These are phyloP conservation scores for Talaromyces borbonicus DNA, from an alignment of 495 filamentous ascomycete genomes.

Conservation along the genomic window DNA sequence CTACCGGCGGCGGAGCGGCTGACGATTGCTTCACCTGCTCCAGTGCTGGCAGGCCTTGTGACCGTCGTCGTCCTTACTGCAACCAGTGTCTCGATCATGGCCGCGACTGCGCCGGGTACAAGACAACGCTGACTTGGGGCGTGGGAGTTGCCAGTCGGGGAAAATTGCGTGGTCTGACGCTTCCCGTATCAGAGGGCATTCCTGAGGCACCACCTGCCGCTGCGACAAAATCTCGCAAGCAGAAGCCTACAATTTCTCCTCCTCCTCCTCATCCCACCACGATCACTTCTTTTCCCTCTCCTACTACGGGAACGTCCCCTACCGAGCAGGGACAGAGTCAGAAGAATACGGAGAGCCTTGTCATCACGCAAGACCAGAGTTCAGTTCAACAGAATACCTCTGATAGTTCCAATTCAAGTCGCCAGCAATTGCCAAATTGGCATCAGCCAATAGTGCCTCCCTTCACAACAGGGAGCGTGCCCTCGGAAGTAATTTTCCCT, in stretches of 20 bases:
- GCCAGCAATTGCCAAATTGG: neutral
- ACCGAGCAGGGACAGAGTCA: neutral
- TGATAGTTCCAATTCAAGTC: neutral
- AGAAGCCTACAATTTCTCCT: neutral
- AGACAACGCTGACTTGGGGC: conserved; percentile 95
- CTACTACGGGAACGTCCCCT: neutral
- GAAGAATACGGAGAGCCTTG: neutral
- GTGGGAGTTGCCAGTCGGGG: conserved; percentile 94
- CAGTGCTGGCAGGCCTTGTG: conserved; percentile 74
- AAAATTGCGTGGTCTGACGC: conserved; percentile 80
- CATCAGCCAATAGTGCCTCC: neutral
- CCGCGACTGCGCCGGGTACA: conserved; percentile 93
- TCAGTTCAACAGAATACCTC: neutral
- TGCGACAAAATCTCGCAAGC: conserved; percentile 5
- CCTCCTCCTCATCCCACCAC: neutral
- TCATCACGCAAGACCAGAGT: neutral
- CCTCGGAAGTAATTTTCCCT: neutral
- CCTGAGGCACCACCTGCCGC: conserved; percentile 4
- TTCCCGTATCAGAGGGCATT: conserved; percentile 53
- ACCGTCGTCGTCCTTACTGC: conserved; percentile 89
- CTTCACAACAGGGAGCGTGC: neutral
- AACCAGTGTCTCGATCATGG: conserved; percentile 86
- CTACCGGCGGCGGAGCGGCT: conserved; percentile 77
- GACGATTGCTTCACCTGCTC: conserved; percentile 95
- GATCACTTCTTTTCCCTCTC: neutral